Evolutionary conservation across 2,329 filamentous ascomycete species (phyloP).

Genomic region (Xylariaceae sp.): DNA sequence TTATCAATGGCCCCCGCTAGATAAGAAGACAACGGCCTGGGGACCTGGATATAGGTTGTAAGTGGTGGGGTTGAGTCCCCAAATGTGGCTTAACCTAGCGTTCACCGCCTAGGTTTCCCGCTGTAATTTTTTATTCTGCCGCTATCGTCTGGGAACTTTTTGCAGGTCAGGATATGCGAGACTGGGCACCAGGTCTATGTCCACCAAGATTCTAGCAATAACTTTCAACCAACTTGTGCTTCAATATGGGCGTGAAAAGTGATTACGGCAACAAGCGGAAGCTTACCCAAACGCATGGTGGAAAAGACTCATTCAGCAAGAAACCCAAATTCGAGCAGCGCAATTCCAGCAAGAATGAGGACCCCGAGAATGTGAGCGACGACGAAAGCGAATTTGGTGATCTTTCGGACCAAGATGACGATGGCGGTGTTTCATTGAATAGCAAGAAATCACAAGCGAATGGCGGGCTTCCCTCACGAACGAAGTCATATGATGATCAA

Average conservation of each 20-base stretch:
- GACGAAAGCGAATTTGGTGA: slow-evolving; percentile 35
- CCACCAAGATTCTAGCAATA: too few relatives aligned
- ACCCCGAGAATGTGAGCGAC: slow-evolving; percentile 31
- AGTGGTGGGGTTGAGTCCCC: slow-evolving; percentile 11
- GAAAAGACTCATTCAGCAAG: slow-evolving; percentile 39
- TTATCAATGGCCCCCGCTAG: background rate
- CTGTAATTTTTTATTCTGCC: slow-evolving; percentile 20
- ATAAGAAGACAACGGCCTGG: too few relatives aligned
- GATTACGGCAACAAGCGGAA: slow-evolving; percentile 55
- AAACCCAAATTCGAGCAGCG: slow-evolving; percentile 31
- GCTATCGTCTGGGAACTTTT: slow-evolving; percentile 8
- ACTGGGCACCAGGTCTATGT: too few relatives aligned
- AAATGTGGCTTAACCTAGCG: slow-evolving; percentile 1
- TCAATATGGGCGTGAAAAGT: slow-evolving; percentile 45
- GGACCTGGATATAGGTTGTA: too few relatives aligned
- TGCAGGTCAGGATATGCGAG: background rate
- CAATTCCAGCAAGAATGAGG: slow-evolving; percentile 33
- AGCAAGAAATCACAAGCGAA: slow-evolving; percentile 33
- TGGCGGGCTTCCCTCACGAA: slow-evolving; percentile 16
- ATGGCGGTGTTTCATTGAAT: slow-evolving; percentile 47
- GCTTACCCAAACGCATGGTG: slow-evolving; percentile 42
- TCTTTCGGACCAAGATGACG: slow-evolving; percentile 49
- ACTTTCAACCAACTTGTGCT: background rate
- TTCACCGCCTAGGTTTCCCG: slow-evolving; percentile 30
- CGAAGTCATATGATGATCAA: slow-evolving; percentile 27